Evolutionary conservation across 768 basidiomycete genomes (phyloP).

Genomic region (Mycena metata): DNA sequence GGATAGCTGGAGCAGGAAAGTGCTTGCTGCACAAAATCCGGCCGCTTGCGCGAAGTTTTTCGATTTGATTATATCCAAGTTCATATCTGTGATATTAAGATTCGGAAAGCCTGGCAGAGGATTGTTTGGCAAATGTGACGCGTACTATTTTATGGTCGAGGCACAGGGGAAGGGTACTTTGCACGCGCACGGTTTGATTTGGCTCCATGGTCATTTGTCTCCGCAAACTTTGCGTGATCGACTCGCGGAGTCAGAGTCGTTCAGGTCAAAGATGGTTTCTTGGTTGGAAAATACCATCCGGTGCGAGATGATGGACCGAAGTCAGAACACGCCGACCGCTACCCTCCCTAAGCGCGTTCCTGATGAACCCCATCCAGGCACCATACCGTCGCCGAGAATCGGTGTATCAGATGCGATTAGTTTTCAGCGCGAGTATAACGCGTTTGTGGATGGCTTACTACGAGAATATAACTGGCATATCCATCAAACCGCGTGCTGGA

Average conservation of each 20-base stretch:
- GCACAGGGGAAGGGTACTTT: slow-evolving; percentile 44
- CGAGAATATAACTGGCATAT: slow-evolving; percentile 11
- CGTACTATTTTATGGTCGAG: slow-evolving; percentile 38
- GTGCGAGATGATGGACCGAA: not conserved
- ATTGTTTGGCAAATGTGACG: slow-evolving; percentile 17
- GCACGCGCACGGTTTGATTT: slow-evolving; percentile 48
- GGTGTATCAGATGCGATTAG: not conserved
- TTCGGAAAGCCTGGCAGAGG: not conserved
- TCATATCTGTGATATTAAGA: not conserved
- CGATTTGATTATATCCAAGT: not conserved
- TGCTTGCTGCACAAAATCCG: not conserved
- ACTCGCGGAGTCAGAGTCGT: not conserved
- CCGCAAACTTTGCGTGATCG: slow-evolving; percentile 27
- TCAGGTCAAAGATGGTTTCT: not conserved
- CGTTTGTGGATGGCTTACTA: not conserved
- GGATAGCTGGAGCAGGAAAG: not conserved
- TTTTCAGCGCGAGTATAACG: not conserved
- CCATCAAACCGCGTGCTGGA: slow-evolving; percentile 10
- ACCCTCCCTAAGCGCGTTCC: not conserved
- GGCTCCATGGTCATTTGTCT: slow-evolving; percentile 43
- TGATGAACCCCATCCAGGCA: not conserved
- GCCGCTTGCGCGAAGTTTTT: not conserved
- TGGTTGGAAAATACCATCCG: not conserved
- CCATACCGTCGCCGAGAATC: not conserved
- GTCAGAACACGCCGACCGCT: not conserved